Base-by-base conservation (phyloP, 108 stramenopile genomes). In the Nitzschia inconspicua region DNA sequence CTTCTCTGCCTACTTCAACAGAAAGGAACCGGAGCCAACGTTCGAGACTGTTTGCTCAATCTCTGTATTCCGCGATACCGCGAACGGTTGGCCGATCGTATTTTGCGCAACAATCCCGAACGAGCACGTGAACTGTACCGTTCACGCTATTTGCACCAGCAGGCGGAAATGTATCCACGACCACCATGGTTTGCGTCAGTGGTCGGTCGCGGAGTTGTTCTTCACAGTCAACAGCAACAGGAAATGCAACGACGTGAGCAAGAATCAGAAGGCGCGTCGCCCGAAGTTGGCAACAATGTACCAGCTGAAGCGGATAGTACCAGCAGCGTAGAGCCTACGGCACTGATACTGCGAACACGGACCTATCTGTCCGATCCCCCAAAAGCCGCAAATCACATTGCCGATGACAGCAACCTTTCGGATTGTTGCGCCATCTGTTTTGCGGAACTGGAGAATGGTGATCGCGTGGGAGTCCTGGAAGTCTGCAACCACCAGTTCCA, bases 401-500 rank as follows among this genome's bases (percentile, higher is more conserved):
- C 6, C 7, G 55, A 57, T 4, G 55, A 57, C 16, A 37, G 40
- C n/a, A 27, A 52, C 14, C 51, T 14, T n/a, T 27, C 51, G 7
- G 27, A 9, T 5, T 40, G 27, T 10, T 90, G 88, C 47, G 64
- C 83, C 41, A 86, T 90, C 39, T 90, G 88, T 39, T 63, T 85
- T 19, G 49, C 46, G 18, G 42, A 60, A 9, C 53, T 90, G n/a
- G 68, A 72, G 62, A 78, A 86, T 67, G 88, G 85, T 13, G 88
- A 90, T 27, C 67, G 74, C 10, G 70, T 90, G 34, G 88, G 85
- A 27, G 70, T 49, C 13, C 41, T 90, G 25, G 43, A 62, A 3
- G n/a, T n/a, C n/a, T 90, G 88, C 60, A 54, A 69, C 0, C 88
- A 90, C 48, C 42, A 70, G 13, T 86, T 84, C 63, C 88, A 90